Evolutionary conservation across 2,329 filamentous ascomycete genomes (phyloP).

Genomic region (Fusarium ramigenum): DNA sequence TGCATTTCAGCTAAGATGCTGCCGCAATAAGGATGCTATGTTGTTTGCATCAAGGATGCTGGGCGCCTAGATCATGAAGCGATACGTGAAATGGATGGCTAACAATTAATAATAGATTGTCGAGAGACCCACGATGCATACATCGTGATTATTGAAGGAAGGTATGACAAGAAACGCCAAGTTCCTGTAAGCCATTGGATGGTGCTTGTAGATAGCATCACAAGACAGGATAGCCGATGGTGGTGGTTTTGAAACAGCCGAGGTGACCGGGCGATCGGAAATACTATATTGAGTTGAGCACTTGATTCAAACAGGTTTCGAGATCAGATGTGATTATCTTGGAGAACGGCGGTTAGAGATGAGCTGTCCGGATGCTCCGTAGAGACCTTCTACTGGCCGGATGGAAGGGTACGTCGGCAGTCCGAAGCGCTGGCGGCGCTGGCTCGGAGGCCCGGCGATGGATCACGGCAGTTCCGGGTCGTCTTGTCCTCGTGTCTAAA

Average conservation of each 20-base stretch:
- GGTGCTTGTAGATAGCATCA: neutral
- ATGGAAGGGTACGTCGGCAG: slow-evolving; percentile 40
- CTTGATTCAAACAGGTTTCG: slow-evolving; percentile 4
- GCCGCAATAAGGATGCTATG: neutral
- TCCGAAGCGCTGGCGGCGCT: slow-evolving; percentile 33
- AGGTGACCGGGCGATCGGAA: slow-evolving; percentile 41
- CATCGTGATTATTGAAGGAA: neutral
- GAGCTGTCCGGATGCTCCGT: slow-evolving; percentile 1
- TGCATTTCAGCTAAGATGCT: neutral
- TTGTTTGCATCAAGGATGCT: slow-evolving; percentile 3
- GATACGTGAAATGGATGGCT: slow-evolving; percentile 23
- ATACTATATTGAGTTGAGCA: slow-evolving; percentile 5
- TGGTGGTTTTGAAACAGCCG: slow-evolving; percentile 22
- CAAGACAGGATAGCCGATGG: slow-evolving; percentile 30
- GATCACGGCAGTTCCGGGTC: slow-evolving; percentile 31
- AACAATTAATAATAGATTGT: slow-evolving; percentile 27
- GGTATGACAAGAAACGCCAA: slow-evolving; percentile 10
- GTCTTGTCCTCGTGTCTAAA: slow-evolving; percentile 6
- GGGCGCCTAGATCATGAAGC: slow-evolving; percentile 19
- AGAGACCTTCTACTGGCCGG: slow-evolving; percentile 21
- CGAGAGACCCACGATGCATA: slow-evolving; percentile 18
- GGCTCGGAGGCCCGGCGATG: slow-evolving; percentile 37
- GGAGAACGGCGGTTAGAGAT: slow-evolving; percentile 1
- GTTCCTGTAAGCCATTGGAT: neutral
- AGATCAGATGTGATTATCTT: slow-evolving; percentile 6